Conservation (phyloP, 2,329 filamentous ascomycete species). For the Chrysoporthe puriensis region DNA sequence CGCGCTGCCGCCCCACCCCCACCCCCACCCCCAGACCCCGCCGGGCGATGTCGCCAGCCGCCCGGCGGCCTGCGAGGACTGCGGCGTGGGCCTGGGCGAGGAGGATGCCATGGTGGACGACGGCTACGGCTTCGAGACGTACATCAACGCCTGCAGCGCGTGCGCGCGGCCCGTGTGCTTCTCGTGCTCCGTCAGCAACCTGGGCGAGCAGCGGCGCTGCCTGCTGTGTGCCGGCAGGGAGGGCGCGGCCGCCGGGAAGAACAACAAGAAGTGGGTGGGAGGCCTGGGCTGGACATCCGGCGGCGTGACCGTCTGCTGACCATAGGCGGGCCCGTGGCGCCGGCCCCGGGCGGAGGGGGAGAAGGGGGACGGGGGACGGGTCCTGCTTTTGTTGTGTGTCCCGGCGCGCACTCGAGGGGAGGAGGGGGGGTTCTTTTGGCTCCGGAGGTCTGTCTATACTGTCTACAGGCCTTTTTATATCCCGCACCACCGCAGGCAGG, state of each 20-base stretch:
- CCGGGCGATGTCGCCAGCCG: constrained; percentile 29
- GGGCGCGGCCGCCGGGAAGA: not conserved
- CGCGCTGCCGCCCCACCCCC: constrained; percentile 38
- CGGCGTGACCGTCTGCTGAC: constrained; percentile 29
- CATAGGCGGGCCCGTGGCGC: constrained; percentile 15
- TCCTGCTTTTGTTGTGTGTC: too few species aligned
- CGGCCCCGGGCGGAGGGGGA: too few species aligned
- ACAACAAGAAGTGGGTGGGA: constrained; percentile 32
- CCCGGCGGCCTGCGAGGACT: constrained; percentile 57
- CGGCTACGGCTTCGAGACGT: constrained; percentile 32
- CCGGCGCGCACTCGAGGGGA: not conserved
- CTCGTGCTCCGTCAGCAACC: constrained; percentile 61
- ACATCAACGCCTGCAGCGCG: constrained; percentile 46
- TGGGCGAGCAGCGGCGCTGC: constrained; percentile 58
- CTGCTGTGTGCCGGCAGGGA: constrained; percentile 52
- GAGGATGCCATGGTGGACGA: constrained; percentile 47
- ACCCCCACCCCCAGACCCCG: constrained; percentile 28
- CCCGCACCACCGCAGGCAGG: not conserved
- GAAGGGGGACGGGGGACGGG: too few species aligned
- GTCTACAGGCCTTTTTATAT: not conserved
- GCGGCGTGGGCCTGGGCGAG: constrained; percentile 39
- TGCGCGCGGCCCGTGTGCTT: constrained; percentile 63
- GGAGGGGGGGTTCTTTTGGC: not conserved
- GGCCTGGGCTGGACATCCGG: constrained; percentile 24
- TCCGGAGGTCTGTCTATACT: not conserved